Percentiles rank a stretch among this genome's conserved stretches.
Evolutionary conservation across 352 stramenopile species (phyloP).

Genomic region (Phytopythium ostracodes): DNA sequence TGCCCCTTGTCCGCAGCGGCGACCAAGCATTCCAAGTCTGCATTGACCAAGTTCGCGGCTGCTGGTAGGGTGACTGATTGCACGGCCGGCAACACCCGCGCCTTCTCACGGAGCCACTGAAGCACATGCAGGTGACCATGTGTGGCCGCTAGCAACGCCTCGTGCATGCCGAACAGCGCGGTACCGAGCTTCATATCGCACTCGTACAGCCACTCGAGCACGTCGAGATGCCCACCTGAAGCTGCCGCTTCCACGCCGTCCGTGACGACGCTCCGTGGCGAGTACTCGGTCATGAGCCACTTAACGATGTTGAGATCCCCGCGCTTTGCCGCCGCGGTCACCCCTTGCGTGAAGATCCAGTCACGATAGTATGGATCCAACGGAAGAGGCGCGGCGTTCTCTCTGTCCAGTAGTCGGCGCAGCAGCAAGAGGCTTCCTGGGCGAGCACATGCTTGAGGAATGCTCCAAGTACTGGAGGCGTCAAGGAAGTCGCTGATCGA

Average conservation of each 20-base stretch:
- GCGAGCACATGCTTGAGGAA: not conserved
- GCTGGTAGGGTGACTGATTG: not conserved
- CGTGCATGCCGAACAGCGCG: constrained; percentile 15
- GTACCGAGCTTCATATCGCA: constrained; percentile 2
- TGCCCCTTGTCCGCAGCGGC: not conserved
- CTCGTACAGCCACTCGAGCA: constrained; percentile 39
- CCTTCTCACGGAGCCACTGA: constrained; percentile 19
- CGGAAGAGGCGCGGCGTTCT: not conserved
- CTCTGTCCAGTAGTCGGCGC: not conserved
- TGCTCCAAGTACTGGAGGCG: not conserved
- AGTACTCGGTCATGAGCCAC: constrained; percentile 57
- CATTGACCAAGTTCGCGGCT: not conserved
- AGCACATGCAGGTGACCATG: constrained; percentile 22
- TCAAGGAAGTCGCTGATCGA: not conserved
- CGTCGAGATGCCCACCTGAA: constrained; percentile 54
- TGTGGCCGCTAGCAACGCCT: constrained; percentile 19
- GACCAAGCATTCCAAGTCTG: not conserved
- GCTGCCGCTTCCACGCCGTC: constrained; percentile 46
- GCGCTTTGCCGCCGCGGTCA: constrained; percentile 38
- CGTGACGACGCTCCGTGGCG: constrained; percentile 41
- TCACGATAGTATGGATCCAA: not conserved
- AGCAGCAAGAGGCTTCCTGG: not conserved
- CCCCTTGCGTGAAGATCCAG: not conserved
- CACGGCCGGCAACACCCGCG: constrained; percentile 10
- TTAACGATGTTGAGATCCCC: constrained; percentile 52